A percentile compares a stretch with the other conserved stretches of the same genome.
These are phyloP conservation scores for Gliomastix tumulicola DNA, from an alignment of 2,329 filamentous ascomycete species.

Conservation along the genomic window DNA sequence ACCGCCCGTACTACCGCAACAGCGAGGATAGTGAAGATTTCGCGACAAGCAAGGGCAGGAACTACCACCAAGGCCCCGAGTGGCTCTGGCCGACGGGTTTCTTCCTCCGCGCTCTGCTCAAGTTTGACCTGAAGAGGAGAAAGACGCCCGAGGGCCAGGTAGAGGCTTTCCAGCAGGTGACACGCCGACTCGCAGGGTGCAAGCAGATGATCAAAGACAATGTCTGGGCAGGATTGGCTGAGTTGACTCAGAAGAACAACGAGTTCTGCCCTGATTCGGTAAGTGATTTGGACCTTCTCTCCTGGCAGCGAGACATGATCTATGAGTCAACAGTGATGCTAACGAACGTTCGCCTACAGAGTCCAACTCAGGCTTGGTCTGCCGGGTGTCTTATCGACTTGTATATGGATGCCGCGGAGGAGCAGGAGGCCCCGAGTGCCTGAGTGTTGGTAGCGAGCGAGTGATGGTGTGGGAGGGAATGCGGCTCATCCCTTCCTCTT, in stretches of 20 bases:
- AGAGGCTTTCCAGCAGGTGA: slow-evolving; percentile 94
- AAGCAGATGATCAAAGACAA: slow-evolving; percentile 76
- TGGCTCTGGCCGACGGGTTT: slow-evolving; percentile 98
- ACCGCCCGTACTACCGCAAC: slow-evolving; percentile 91
- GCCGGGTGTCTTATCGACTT: slow-evolving; percentile 90
- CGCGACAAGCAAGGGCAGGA: slow-evolving; percentile 84
- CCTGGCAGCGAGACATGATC: neutral
- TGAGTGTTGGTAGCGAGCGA: neutral
- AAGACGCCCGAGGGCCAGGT: slow-evolving; percentile 54
- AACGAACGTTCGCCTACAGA: no score
- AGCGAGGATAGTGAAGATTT: slow-evolving; percentile 90
- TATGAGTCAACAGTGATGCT: no score
- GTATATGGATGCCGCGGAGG: slow-evolving; percentile 79
- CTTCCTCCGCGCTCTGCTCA: slow-evolving; percentile 84
- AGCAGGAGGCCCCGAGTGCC: slow-evolving; percentile 23
- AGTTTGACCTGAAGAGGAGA: slow-evolving; percentile 77
- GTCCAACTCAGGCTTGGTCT: slow-evolving; percentile 94
- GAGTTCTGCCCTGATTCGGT: slow-evolving; percentile 82
- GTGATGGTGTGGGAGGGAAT: no score
- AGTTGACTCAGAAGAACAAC: slow-evolving; percentile 88
- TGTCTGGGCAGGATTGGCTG: slow-evolving; percentile 84
- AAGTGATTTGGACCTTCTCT: no score
- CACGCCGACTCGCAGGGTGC: slow-evolving; percentile 71
- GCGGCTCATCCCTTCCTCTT: no score
- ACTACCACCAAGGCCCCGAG: slow-evolving; percentile 97